Evolutionary conservation across 805 yeast species (phyloP).

Genomic region (Kuraishia floccosa): DNA sequence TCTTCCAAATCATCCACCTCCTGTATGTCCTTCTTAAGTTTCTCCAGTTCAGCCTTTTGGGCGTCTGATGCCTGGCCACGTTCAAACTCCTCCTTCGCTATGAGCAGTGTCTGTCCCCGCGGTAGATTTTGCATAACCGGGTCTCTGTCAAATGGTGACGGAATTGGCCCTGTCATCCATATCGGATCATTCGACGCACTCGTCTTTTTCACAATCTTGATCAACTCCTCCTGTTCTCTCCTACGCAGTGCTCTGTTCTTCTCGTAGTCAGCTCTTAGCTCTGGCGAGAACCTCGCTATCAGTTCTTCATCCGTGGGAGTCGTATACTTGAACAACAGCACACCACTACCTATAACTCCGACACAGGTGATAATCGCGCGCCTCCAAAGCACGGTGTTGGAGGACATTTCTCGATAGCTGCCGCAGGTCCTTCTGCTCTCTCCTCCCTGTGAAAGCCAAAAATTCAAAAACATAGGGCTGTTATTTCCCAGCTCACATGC

Average conservation of each 20-base stretch:
- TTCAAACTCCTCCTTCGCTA: conserved; percentile 31
- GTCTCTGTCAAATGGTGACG: conserved; percentile 56
- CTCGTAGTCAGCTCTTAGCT: conserved; percentile 66
- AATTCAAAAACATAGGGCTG: too few relatives aligned
- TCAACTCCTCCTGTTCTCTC: conserved; percentile 58
- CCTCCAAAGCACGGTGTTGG: conserved; percentile 13
- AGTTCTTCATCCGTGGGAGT: conserved; percentile 82
- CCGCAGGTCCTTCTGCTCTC: too few relatives aligned
- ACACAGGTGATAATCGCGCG: conserved; percentile 34
- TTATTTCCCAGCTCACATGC: too few relatives aligned
- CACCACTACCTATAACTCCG: conserved; percentile 66
- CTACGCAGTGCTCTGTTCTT: conserved; percentile 48
- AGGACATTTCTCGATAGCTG: too few relatives aligned
- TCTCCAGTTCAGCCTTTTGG: conserved; percentile 25
- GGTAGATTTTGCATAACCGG: conserved; percentile 11
- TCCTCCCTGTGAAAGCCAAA: too few relatives aligned
- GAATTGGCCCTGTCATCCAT: conserved; percentile 69
- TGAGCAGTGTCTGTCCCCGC: conserved; percentile 25
- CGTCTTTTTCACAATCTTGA: conserved; percentile 54
- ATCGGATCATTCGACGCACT: conserved; percentile 64
- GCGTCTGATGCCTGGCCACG: conserved; percentile 30
- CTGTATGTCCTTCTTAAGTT: conserved; percentile 25
- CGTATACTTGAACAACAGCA: conserved; percentile 55
- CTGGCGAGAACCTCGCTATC: conserved; percentile 69
- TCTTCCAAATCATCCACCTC: conserved; percentile 17